phyloP scores from a whole-genome alignment of 441 rosid genomes.

The California macrophylla region DNA sequence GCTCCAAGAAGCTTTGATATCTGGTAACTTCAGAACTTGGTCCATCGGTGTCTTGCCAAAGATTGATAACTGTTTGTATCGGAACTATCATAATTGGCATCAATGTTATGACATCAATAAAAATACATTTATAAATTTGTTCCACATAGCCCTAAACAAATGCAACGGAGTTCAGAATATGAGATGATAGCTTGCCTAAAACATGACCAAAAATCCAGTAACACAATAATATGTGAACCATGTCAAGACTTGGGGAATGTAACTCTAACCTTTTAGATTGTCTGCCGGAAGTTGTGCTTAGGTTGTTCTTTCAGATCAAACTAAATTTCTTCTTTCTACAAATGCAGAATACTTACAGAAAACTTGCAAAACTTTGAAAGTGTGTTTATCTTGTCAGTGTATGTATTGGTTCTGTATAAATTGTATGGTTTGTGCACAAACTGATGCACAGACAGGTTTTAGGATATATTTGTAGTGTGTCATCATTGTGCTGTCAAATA shows the following conservation, averaged over 20 bases:
- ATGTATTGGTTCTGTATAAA: neutral
- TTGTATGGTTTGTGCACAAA: neutral
- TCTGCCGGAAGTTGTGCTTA: neutral
- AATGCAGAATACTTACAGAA: neutral
- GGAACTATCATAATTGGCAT: constrained; percentile 1
- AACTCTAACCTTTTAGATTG: neutral
- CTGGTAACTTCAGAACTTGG: constrained; percentile 24
- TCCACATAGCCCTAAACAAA: neutral
- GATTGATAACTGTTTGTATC: constrained; percentile 2
- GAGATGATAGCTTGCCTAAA: neutral
- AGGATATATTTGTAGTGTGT: neutral
- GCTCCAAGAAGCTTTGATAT: constrained; percentile 10
- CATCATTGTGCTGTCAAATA: neutral
- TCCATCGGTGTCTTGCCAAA: constrained; percentile 18
- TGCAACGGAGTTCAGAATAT: constrained; percentile 1
- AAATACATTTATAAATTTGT: neutral
- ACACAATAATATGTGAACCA: neutral
- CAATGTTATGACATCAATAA: neutral
- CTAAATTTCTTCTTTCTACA: neutral
- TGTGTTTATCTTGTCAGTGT: neutral
- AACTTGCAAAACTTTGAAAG: neutral
- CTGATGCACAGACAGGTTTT: neutral
- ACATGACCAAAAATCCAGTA: neutral
- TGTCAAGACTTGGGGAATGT: neutral
- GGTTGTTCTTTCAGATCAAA: neutral